Base-by-base conservation (phyloP, 768 basidiomycete genomes). In the Hemileccinum impolitum region DNA sequence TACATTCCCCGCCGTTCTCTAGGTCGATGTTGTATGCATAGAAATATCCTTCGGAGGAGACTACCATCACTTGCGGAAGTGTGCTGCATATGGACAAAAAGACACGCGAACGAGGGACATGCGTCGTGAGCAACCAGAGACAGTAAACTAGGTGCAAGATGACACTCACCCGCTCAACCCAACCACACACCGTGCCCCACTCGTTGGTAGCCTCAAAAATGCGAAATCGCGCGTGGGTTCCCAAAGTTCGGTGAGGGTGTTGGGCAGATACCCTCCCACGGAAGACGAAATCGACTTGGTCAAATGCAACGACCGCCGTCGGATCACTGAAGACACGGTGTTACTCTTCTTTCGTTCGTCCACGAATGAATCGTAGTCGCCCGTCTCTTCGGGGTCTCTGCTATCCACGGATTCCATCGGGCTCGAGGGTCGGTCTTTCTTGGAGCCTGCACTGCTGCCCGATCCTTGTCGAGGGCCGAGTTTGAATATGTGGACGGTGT, bases 401-500 rank as follows among this genome's bases (percentile, higher is more conserved):
- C 81, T 79, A 47, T 87, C 85, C 25, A 85, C 67, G 13, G 83
- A 85, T 31, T 81, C 85, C 25, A 81, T 74, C 6, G 84, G 84
- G 57, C 84, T 89, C 35, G 72, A 68, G 13, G 77, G 70, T 49
- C 68, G 60, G 43, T 56, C 64, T 45, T 53, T 67, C 57, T 63
- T 65, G 31, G 36, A 23, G 37, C 42, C 23, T 19, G 57, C 13
- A 17, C 50, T 28, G 13, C 12, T 58, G 36, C 56, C 60, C 4
- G 60, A 41, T n/a, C 30, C 49, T 45, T 69, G 65, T 14, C 68
- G 69, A n/a, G 63, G 51, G 0, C 82, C 84, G 5, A 97, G 76
- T 70, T 91, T 92, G 74, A 95, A 99, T 32, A 99, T 86, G 67
- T 99, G 96, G 13, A 99, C 93, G 12, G 95, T 98, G 54, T 92